A percentile compares a stretch with the other conserved stretches of the same genome.
Evolutionary conservation across 2,329 filamentous ascomycete genomes (phyloP).

Genomic region (Penicillium brevicompactum): DNA sequence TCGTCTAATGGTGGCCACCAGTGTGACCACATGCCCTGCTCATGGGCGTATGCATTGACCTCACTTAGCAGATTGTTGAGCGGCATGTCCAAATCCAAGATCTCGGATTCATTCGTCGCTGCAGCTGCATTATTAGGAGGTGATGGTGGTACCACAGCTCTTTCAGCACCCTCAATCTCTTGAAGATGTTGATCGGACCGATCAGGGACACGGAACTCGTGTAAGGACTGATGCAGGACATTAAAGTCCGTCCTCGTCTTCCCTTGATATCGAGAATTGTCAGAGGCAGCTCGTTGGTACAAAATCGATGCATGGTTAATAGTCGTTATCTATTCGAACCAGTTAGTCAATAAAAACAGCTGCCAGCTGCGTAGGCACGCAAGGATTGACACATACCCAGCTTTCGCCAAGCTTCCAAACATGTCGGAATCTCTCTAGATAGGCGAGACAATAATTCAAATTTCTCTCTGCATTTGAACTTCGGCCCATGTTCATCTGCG

Average conservation of each 20-base stretch:
- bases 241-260: conserved; percentile 19
- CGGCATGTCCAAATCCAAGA: conserved; percentile 14
- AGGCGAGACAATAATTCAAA: conserved; percentile 13
- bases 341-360: not conserved
- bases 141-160: conserved; percentile 1
- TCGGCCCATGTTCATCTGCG: conserved; percentile 44
- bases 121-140: conserved; percentile 1
- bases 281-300: conserved; percentile 17
- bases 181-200: conserved; percentile 17
- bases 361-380: not conserved
- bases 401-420: conserved; percentile 19
- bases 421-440: conserved; percentile 16
- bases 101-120: conserved; percentile 7
- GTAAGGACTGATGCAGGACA: conserved; percentile 18
- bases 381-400: conserved; percentile 10
- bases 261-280: conserved; percentile 17
- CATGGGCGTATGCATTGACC: conserved; percentile 16
- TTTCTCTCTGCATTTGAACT: conserved; percentile 22
- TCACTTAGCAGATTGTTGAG: conserved; percentile 17
- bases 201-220: conserved; percentile 18
- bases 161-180: conserved; percentile 18
- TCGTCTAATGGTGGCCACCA: conserved; percentile 19
- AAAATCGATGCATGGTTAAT: conserved; percentile 18
- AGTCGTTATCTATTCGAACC: conserved; percentile 11
- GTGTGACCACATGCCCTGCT: conserved; percentile 20